These are phyloP conservation scores for Akanthomyces uredinophilus DNA, from an alignment of 2,329 filamentous ascomycete species.

Conservation along the genomic window DNA sequence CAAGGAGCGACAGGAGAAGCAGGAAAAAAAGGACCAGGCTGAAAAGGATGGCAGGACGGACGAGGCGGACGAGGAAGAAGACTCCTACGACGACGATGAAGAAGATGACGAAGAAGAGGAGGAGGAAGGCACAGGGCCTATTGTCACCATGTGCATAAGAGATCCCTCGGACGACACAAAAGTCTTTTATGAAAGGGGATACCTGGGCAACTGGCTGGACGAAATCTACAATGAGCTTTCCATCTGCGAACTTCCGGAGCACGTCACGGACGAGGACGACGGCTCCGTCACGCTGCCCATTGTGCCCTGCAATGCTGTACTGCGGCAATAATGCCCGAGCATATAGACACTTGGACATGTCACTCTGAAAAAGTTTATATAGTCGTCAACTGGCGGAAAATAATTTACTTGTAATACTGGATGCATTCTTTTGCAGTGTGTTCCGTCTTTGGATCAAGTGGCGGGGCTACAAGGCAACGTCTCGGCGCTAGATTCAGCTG, in stretches of 20 bases:
- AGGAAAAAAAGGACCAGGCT: neutral
- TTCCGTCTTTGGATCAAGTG: no score
- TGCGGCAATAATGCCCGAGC: neutral
- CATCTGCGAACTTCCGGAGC: conserved; percentile 6
- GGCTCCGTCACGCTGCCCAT: neutral
- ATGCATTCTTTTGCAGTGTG: no score
- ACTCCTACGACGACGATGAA: conserved; percentile 14
- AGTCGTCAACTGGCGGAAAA: neutral
- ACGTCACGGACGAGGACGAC: conserved; percentile 4
- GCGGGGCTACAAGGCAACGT: no score
- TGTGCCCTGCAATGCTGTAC: conserved; percentile 1
- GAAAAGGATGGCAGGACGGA: neutral
- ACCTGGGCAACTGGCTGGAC: conserved; percentile 18
- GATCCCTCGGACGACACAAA: conserved; percentile 8
- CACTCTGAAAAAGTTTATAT: neutral
- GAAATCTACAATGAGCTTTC: conserved; percentile 15
- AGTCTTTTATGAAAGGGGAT: conserved; percentile 16
- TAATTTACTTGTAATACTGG: neutral
- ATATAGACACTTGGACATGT: neutral
- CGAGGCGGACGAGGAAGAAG: conserved; percentile 10
- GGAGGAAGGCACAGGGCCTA: neutral
- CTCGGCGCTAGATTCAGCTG: no score
- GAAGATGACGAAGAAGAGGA: conserved; percentile 13
- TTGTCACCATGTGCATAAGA: conserved; percentile 17
- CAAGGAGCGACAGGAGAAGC: neutral